Conservation (phyloP, 352 stramenopile species). For the Globisporangium cylindrosporum region DNA sequence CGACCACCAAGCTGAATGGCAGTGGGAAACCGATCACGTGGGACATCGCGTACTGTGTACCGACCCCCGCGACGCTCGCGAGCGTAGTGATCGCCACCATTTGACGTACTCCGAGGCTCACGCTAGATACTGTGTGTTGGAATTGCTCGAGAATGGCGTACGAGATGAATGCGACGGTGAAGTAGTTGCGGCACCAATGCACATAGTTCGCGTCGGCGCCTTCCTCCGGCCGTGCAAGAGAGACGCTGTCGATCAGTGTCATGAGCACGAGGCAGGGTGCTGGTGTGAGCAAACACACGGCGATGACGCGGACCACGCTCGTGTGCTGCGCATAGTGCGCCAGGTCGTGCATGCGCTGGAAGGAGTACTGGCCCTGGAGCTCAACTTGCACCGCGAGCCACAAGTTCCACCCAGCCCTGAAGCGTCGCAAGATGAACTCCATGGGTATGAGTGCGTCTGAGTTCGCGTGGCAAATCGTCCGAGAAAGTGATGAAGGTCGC, state of each 20-base stretch:
- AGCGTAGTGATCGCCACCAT: conserved; percentile 9
- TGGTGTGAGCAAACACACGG: conserved; percentile 26
- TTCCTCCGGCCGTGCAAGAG: conserved; percentile 18
- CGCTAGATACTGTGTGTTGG: conserved; percentile 7
- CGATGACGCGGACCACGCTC: neutral
- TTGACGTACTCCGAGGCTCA: conserved; percentile 12
- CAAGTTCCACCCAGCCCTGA: neutral
- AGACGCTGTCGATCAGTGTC: conserved; percentile 27
- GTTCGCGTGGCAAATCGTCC: too few relatives aligned
- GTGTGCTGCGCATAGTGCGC: neutral
- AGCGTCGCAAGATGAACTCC: neutral
- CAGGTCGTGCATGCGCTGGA: conserved; percentile 19
- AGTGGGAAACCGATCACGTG: conserved; percentile 38
- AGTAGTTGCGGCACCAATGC: conserved; percentile 29
- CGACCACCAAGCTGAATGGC: conserved; percentile 31
- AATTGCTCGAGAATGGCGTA: conserved; percentile 31
- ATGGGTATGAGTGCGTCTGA: neutral
- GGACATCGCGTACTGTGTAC: conserved; percentile 26
- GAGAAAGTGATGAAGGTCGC: too few relatives aligned
- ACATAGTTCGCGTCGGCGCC: conserved; percentile 33
- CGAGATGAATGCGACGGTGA: conserved; percentile 30
- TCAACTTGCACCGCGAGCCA: conserved; percentile 31
- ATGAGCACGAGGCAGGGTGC: conserved; percentile 29
- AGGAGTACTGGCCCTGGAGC: conserved; percentile 36
- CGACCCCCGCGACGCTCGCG: conserved; percentile 20